A percentile compares a stretch with the other conserved stretches of the same genome.
These are phyloP conservation scores for Amborella trichopoda DNA, from an alignment of 164 flowering plant species.

Conservation along the genomic window DNA sequence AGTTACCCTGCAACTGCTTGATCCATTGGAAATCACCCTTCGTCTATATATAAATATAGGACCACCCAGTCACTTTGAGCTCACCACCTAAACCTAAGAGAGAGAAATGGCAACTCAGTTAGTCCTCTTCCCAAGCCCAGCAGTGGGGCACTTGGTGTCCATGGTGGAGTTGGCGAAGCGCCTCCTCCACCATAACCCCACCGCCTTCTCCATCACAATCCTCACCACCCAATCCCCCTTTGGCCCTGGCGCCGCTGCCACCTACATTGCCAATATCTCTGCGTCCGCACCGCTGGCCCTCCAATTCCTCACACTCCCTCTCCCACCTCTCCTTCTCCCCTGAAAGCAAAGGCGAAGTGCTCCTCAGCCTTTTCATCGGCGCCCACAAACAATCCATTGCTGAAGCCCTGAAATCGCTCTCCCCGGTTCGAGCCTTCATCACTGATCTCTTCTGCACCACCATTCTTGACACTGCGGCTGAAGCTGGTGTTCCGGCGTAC, in stretches of 20 bases:
- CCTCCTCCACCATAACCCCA: background rate
- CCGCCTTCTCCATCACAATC: background rate
- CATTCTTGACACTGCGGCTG: constrained; percentile 3
- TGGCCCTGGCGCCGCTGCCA: background rate
- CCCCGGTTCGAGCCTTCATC: background rate
- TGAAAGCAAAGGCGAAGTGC: background rate
- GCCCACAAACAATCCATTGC: background rate
- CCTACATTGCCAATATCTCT: background rate
- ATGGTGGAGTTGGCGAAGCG: constrained; percentile 1
- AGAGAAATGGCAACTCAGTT: background rate
- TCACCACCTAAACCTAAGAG: too few species aligned
- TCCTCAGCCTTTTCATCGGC: background rate
- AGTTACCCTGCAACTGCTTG: too few species aligned
- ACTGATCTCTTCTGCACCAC: constrained; percentile 1
- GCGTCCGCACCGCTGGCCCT: background rate
- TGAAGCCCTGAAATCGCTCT: background rate
- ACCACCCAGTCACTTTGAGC: too few species aligned
- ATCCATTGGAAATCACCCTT: too few species aligned
- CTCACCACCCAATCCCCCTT: background rate
- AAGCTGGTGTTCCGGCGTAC: background rate
- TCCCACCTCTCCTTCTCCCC: background rate
- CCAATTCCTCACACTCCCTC: constrained; percentile 1
- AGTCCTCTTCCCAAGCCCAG: background rate
- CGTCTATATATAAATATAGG: too few species aligned
- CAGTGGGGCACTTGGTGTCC: background rate